A percentile compares a stretch with the other conserved stretches of the same genome.
These are phyloP conservation scores for Pyrenophora graminea DNA, from an alignment of 2,329 filamentous ascomycete species.

Conservation along the genomic window DNA sequence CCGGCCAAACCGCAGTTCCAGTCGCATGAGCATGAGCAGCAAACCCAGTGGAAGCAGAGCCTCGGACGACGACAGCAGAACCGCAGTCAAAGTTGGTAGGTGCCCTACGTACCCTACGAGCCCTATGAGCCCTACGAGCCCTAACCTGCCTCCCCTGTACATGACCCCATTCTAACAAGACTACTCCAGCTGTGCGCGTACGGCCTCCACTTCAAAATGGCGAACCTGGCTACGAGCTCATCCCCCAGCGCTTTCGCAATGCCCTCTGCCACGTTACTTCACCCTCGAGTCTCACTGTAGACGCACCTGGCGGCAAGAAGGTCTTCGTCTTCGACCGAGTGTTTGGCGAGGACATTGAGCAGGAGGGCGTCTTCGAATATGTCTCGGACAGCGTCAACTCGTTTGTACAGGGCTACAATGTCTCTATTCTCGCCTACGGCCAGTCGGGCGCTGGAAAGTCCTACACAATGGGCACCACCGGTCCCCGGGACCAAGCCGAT, in stretches of 20 bases:
- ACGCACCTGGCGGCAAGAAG: constrained; percentile 89
- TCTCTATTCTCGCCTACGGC: constrained; percentile 93
- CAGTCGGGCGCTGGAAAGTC: constrained; percentile 98
- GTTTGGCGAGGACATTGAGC: constrained; percentile 79
- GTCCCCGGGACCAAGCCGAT: constrained; percentile 75
- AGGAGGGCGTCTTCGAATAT: constrained; percentile 94
- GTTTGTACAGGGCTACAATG: constrained; percentile 97
- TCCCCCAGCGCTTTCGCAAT: constrained; percentile 92
- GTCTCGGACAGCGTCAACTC: constrained; percentile 85
- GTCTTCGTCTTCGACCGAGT: constrained; percentile 97
- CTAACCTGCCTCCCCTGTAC: constrained; percentile 3
- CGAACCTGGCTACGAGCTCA: constrained; percentile 92
- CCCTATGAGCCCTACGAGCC: too few relatives aligned
- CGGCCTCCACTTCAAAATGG: constrained; percentile 80
- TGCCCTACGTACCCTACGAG: constrained; percentile 35
- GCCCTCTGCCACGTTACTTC: constrained; percentile 90
- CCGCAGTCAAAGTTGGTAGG: constrained; percentile 95
- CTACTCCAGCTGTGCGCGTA: constrained; percentile 77
- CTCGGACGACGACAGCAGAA: constrained; percentile 87
- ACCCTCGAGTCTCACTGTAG: constrained; percentile 82
- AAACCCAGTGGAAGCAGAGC: constrained; percentile 77
- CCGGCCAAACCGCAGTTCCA: constrained; percentile 75
- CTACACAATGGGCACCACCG: constrained; percentile 97
- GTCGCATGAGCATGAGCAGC: constrained; percentile 82
- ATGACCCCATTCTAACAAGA: constrained; percentile 26